A percentile compares a stretch with the other conserved stretches of the same genome.
These are phyloP conservation scores for Physcomitrium patens DNA, from an alignment of 225 moss, liverwort and hornwort species.

Conservation along the genomic window DNA sequence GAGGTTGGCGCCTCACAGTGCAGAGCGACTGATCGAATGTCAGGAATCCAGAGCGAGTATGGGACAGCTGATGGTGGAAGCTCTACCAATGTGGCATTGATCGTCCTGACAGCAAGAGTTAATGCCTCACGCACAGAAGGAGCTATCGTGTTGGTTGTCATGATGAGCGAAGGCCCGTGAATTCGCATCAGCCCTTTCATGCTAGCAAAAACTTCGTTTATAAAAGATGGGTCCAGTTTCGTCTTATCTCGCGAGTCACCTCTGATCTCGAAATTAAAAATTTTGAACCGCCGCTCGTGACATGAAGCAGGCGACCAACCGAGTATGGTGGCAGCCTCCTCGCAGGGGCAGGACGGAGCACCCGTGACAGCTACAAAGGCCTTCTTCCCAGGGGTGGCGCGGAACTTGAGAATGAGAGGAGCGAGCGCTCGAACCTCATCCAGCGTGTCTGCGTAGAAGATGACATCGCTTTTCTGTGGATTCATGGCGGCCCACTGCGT, in stretches of 20 bases:
- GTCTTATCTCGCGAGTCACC: constrained; percentile 17
- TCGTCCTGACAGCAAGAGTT: constrained; percentile 44
- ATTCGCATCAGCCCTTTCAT: constrained; percentile 85
- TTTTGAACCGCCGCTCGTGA: constrained; percentile 90
- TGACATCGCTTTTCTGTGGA: constrained; percentile 81
- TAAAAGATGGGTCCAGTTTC: constrained; percentile 50
- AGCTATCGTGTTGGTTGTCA: constrained; percentile 67
- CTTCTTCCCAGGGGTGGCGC: constrained; percentile 77
- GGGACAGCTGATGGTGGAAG: constrained; percentile 71
- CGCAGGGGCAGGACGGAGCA: constrained; percentile 68
- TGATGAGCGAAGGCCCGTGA: constrained; percentile 73
- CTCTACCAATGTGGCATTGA: constrained; percentile 63
- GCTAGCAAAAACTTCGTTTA: constrained; percentile 78
- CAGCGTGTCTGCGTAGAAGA: constrained; percentile 77
- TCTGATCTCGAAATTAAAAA: constrained; percentile 78
- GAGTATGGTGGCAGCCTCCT: constrained; percentile 69
- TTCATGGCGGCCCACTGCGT: constrained; percentile 98
- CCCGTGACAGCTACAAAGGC: constrained; percentile 87
- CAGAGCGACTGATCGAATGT: constrained; percentile 71
- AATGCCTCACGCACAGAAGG: constrained; percentile 66
- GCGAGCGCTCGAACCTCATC: constrained; percentile 69
- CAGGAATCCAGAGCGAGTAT: constrained; percentile 86
- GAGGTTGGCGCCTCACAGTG: constrained; percentile 52
- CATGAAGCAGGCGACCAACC: constrained; percentile 75
- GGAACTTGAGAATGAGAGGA: constrained; percentile 79